Evolutionary conservation across 176 grass and related monocot species (phyloP), one percentile per base, ranked within the genome.

Genomic region (Pontederia paniculata): DNA sequence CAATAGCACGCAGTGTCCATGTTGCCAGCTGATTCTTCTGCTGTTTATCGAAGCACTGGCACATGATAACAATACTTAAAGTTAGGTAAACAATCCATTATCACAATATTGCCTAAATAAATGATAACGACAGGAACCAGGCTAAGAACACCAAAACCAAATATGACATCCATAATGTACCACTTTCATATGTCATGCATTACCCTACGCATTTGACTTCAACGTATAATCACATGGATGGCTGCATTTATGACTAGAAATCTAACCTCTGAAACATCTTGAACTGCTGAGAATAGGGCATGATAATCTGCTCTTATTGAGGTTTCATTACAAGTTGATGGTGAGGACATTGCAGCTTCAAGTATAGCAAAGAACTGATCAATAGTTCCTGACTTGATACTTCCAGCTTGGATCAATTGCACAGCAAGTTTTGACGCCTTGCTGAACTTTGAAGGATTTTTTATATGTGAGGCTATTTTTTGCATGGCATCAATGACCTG

Each of bases 401-500:
- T 97, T 65, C 86, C 86, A 16, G 93, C 68, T 44, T 88, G 83
- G 19, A 91, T 84, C 59, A 97, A 78, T 47, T 90, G 86, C 66
- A 88, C 11, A 50, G 83, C 86, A 53, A 97, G 59, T 58, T 97
- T 97, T 10, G 93, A 97, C 12, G 93, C 93, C 74, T 97, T 97
- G 51, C 71, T 76, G 58, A 97, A 97, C 65, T 97, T 97, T 2
- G 77, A 86, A 73, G 74, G 75, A 57, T 97, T 97, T 18, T 76
- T 82, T 70, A 97, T 90, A 53, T 97, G 93, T 21, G 80, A 90
- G 28, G 86, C 68, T 75, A 97, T 91, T 70, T 88, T 97, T 53
- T 87, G 83, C 83, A 97, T 97, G 28, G 86, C 93, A 55, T 97
- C 83, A 50, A 81, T 84, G 61, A 97, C 52, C 69, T 97, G 86